These are phyloP conservation scores for Phialophora verrucosa DNA, from an alignment of 2,329 filamentous ascomycete genomes.

Conservation along the genomic window DNA sequence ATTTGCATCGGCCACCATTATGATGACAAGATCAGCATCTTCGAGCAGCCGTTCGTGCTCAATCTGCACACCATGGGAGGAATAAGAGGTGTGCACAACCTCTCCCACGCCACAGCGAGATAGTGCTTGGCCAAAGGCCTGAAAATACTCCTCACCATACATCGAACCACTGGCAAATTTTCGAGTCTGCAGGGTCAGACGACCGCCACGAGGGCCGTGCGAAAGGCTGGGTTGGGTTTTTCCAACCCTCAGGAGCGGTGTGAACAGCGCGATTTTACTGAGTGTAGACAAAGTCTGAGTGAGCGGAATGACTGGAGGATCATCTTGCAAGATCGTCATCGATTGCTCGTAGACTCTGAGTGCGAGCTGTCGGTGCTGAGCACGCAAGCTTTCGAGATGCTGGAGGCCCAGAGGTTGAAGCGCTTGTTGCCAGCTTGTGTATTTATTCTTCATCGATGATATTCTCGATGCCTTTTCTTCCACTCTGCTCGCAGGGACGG, in stretches of 20 bases:
- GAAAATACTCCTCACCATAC: conserved; percentile 90
- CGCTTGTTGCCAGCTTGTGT: conserved; percentile 87
- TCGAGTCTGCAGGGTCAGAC: no score
- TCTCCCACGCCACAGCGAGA: conserved; percentile 83
- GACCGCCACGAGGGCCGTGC: no score
- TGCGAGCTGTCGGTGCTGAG: no score
- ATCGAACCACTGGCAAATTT: conserved; percentile 68
- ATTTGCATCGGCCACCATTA: conserved; percentile 91
- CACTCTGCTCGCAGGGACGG: conserved; percentile 79
- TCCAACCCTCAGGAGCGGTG: no score
- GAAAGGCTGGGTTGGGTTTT: no score
- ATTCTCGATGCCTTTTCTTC: conserved; percentile 79
- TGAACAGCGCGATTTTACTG: no score
- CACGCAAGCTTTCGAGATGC: conserved; percentile 69
- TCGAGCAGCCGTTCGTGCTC: conserved; percentile 93
- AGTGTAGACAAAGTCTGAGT: conserved; percentile 51
- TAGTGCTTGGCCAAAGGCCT: conserved; percentile 82
- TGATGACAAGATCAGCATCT: conserved; percentile 82
- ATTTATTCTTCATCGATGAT: conserved; percentile 77
- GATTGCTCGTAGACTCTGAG: conserved; percentile 78
- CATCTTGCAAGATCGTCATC: conserved; percentile 89
- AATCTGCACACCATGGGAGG: conserved; percentile 86
- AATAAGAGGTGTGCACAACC: conserved; percentile 91
- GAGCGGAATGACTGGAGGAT: conserved; percentile 80
- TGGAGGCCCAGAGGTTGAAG: conserved; percentile 81